Base-by-base conservation (phyloP, 228 moss, liverwort and hornwort species). In the Sphagnum fallax region DNA sequence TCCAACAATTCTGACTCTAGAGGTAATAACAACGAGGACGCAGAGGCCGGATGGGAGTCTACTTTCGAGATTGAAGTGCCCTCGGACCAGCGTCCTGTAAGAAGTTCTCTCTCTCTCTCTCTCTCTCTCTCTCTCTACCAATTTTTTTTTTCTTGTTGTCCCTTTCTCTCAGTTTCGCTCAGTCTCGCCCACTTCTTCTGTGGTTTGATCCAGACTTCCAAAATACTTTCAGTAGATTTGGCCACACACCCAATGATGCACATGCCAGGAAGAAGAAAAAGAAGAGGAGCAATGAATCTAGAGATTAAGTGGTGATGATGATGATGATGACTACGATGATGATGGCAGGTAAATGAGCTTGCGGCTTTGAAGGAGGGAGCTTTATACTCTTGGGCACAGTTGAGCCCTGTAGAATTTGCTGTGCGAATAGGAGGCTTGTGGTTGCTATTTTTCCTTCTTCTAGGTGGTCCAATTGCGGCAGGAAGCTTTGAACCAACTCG, bases 391-490 rank as follows among this genome's bases (percentile, higher is more conserved):
- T 88, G 88, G 88, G 88, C 84, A 51, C 75, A 88, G 62, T 48
- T 84, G 52, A 84, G 80, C 52, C 69, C 77, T 52, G 67, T 71
- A 52, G 75, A 84, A 1, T 88, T 88, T 66, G 82, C 85, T 61
- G 69, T 78, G 47, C 88, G 88, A 51, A 64, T 88, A 60, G 82
- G 67, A 55, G 80, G 73, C 15, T 77, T 88, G 32, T 88, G 84
- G 84, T 32, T 82, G 60, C 79, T 88, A 60, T 88, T 88, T 82
- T 84, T 88, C 65, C 65, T 80, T 61, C 68, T 88, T 14, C 82
- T 88, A 47, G 88, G 88, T 73, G 84, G 84, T 69, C 88, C 88
- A 62, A 84, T 88, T 52, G 84, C 88, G 9, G 88, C 88, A 49
- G 75, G 78, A 67, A 88, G 88, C 74, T 88, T 82, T 61, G 88